Evolutionary conservation across 371 early-diverging fungal species (phyloP), one percentile per base, ranked within the genome.

Genomic region (Saksenaea vasiformis): DNA sequence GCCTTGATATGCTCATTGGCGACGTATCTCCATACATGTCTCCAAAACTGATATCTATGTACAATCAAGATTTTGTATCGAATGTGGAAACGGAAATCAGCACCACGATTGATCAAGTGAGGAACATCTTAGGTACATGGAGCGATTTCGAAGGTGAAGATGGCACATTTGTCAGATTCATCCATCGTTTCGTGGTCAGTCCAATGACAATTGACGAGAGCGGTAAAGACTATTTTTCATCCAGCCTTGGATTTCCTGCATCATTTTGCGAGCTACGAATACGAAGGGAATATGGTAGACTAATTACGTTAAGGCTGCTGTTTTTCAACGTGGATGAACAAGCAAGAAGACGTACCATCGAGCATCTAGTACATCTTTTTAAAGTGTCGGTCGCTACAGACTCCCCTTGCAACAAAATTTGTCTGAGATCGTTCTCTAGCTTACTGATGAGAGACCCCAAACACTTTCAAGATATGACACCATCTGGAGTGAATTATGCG

Each of bases 241-340:
- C 58, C 15, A 60, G 64, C 15, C 60, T 72, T 7, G 63, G 41
- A 8, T 68, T 58, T 35, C 76, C 76, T 11, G 72, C 76, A 5
- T 73, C 79, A 0, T 82, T 82, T 44, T 79, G 76, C 24, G 82
- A 82, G 26, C 24, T 79, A 1, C 70, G 82, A 3, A 60, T 82
- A 1, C 65, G 78, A 15, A 69, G 74, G 34, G 82, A 79, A 70
- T 79, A 77, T 57, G 83, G 78, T 0, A 72, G 78, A 11, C 58
- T 77, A 10, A 64, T 72, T 15, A 73, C 76, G 1, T 53, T 73
- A 9, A 68, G 79, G 3, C 41, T 78, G 5, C 61, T 76, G 10
- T 87, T 86, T 54, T 90, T 87, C 61, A 85, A 86, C 44, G 82
- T 85, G 14, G 78, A 80, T 13, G 60, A 70, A 1, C 17, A 56